These are phyloP conservation scores for Starmera dryadoides DNA, from an alignment of 805 yeast genomes.

Conservation along the genomic window DNA sequence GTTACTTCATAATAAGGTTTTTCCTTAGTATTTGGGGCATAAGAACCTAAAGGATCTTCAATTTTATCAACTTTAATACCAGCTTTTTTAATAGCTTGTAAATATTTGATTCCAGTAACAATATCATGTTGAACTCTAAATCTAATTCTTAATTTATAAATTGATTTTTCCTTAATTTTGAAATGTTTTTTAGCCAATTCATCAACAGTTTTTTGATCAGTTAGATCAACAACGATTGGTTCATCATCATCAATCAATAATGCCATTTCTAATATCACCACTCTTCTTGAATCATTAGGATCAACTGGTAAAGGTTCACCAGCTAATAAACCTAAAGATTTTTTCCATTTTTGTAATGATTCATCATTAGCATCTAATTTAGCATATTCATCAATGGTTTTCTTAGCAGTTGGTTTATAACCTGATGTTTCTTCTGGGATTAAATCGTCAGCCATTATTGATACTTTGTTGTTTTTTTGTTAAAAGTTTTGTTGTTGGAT, in stretches of 20 bases:
- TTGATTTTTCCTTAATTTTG: conserved; percentile 70
- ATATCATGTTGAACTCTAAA: conserved; percentile 88
- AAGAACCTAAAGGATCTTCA: conserved; percentile 86
- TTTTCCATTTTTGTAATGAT: conserved; percentile 87
- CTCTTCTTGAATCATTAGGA: conserved; percentile 62
- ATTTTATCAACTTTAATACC: conserved; percentile 82
- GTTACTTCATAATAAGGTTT: conserved; percentile 69
- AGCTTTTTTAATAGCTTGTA: conserved; percentile 78
- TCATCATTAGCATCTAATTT: conserved; percentile 86
- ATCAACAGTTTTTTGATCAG: conserved; percentile 50
- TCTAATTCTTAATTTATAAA: conserved; percentile 63
- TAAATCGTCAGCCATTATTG: conserved; percentile 37
- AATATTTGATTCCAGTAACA: conserved; percentile 82
- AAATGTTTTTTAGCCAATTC: conserved; percentile 58
- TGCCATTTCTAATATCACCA: conserved; percentile 73
- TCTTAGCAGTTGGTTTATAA: conserved; percentile 49
- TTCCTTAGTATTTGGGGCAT: conserved; percentile 78
- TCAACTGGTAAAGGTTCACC: conserved; percentile 56
- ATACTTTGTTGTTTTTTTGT: no score
- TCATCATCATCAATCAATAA: conserved; percentile 60
- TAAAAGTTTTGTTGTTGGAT: no score
- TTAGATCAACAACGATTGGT: conserved; percentile 65
- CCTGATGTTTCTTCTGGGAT: conserved; percentile 57
- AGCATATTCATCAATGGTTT: conserved; percentile 77
- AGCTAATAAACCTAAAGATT: conserved; percentile 67